These are phyloP conservation scores for Furcasterigmium sp. DNA, from an alignment of 2,329 filamentous ascomycete species.

Conservation along the genomic window DNA sequence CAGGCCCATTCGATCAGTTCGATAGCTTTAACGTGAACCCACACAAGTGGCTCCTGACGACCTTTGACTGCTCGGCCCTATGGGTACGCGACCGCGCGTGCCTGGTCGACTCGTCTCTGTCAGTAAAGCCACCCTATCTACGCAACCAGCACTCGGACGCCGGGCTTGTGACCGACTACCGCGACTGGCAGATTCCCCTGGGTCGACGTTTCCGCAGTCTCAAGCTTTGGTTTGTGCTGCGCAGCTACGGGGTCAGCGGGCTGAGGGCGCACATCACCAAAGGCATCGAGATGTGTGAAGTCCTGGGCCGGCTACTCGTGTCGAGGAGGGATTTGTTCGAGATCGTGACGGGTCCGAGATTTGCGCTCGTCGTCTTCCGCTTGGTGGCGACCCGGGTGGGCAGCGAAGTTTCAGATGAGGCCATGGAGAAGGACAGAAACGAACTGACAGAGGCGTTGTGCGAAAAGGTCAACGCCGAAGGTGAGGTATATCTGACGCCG, in stretches of 20 bases:
- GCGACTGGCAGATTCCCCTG: conserved; percentile 95
- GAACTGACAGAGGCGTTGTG: conserved; percentile 68
- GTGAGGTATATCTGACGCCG: conserved; percentile 78
- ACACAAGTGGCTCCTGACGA: conserved; percentile 95
- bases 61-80: conserved; percentile 81
- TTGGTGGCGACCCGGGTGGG: conserved; percentile 32
- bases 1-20: conserved; percentile 57
- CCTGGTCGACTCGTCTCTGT: conserved; percentile 68
- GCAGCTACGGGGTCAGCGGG: conserved; percentile 74
- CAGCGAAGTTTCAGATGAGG: conserved; percentile 19
- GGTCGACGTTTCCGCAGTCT: conserved; percentile 82
- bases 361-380: conserved; percentile 74
- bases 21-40: conserved; percentile 94
- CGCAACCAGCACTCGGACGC: conserved; percentile 74
- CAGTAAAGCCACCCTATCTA: conserved; percentile 76
- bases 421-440: conserved; percentile 50
- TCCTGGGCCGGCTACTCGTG: conserved; percentile 58
- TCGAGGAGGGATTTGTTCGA: conserved; percentile 65
- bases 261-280: conserved; percentile 68
- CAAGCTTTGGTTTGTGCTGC: conserved; percentile 93
- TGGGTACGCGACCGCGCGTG: conserved; percentile 71
- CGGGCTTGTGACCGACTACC: conserved; percentile 87
- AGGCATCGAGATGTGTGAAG: conserved; percentile 63
- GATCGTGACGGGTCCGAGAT: conserved; percentile 68
- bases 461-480: conserved; percentile 65